These are phyloP conservation scores for Toxicodendron radicans DNA, from an alignment of 345 rosid species.

Conservation along the genomic window DNA sequence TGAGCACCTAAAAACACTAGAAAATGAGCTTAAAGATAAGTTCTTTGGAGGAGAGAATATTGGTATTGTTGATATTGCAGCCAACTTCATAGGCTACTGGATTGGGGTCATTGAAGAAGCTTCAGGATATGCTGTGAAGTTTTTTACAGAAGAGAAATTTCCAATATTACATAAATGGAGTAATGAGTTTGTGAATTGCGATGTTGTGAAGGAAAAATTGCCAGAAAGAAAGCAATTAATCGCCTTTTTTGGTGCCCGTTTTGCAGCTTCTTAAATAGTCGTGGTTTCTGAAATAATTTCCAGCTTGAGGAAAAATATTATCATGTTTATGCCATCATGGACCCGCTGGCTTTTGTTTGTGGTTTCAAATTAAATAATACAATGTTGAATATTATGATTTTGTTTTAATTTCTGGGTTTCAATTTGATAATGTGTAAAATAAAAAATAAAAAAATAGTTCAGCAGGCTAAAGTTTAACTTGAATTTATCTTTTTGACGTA, in stretches of 20 bases:
- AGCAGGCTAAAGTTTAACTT: too few relatives aligned
- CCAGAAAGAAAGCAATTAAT: conserved; percentile 42
- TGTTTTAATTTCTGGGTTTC: too few relatives aligned
- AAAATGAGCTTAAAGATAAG: conserved; percentile 48
- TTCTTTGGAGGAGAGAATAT: conserved; percentile 64
- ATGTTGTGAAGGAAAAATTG: conserved; percentile 36
- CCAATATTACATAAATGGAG: conserved; percentile 45
- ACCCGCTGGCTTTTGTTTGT: too few relatives aligned
- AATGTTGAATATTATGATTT: too few relatives aligned
- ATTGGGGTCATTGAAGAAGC: conserved; percentile 36
- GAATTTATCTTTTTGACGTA: too few relatives aligned
- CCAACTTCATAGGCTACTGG: conserved; percentile 45
- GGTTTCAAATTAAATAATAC: too few relatives aligned
- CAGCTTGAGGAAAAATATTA: too few relatives aligned
- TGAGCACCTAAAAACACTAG: conserved; percentile 40
- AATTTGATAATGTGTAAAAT: too few relatives aligned
- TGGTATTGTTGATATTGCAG: conserved; percentile 59
- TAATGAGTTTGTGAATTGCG: conserved; percentile 29
- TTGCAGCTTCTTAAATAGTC: neutral
- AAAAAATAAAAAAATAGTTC: too few relatives aligned
- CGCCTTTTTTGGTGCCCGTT: neutral
- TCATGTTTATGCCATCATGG: too few relatives aligned
- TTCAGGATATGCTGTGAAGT: conserved; percentile 20
- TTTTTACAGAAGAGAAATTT: conserved; percentile 48
- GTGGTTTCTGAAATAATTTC: too few relatives aligned